Conservation (phyloP, 129 eudicot species). For the Arctium minus region DNA sequence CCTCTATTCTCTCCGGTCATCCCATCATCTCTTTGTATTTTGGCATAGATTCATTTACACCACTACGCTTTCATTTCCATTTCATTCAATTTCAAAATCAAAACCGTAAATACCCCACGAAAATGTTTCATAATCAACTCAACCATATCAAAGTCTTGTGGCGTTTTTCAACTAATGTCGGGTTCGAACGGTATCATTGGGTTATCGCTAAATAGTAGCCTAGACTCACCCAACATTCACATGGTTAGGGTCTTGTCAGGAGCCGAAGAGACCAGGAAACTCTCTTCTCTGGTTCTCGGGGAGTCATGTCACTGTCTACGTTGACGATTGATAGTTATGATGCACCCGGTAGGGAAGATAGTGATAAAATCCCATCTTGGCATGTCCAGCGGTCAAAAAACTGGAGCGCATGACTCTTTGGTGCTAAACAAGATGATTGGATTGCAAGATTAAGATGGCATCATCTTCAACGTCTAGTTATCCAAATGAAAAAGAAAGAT, state of each 20-base stretch:
- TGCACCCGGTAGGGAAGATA: conserved; percentile 95
- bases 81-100: too few relatives aligned
- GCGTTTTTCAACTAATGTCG: conserved; percentile 45
- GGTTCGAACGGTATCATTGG: conserved; percentile 39
- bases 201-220: conserved; percentile 86
- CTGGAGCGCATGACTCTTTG: conserved; percentile 35
- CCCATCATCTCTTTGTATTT: too few relatives aligned
- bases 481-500: conserved; percentile 40
- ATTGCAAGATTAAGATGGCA: conserved; percentile 38
- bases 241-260: conserved; percentile 67
- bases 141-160: conserved; percentile 19
- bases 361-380: conserved; percentile 35
- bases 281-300: conserved; percentile 26
- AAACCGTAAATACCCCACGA: too few relatives aligned
- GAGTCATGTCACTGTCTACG: conserved; percentile 56
- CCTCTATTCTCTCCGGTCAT: too few relatives aligned
- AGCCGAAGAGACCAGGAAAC: conserved; percentile 47
- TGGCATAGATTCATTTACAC: too few relatives aligned
- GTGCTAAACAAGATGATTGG: conserved; percentile 47
- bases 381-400: too few relatives aligned
- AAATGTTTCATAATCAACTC: too few relatives aligned
- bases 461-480: conserved; percentile 46
- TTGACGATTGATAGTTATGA: conserved; percentile 92
- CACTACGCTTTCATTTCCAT: too few relatives aligned
- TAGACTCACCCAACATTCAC: conserved; percentile 78